Evolutionary conservation across 306 rosid species (phyloP).

Genomic region (Astragalus glycyphyllos): DNA sequence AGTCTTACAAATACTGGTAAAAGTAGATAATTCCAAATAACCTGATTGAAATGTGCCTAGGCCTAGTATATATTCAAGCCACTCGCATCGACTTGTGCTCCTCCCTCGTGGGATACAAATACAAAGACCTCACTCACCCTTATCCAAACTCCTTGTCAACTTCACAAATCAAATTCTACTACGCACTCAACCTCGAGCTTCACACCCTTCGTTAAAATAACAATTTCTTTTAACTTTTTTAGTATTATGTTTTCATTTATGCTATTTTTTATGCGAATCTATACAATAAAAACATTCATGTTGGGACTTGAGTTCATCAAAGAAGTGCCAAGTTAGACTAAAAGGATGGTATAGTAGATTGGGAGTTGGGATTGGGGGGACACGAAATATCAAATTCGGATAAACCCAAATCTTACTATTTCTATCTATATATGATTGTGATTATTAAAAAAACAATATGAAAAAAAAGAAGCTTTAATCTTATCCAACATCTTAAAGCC

Average conservation of each 20-base stretch:
- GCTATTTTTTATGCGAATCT: neutral
- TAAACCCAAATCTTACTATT: slow-evolving; percentile 47
- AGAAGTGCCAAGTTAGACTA: neutral
- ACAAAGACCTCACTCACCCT: slow-evolving; percentile 15
- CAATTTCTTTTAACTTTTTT: neutral
- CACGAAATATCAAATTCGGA: slow-evolving; percentile 40
- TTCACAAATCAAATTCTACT: neutral
- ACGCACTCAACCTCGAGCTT: neutral
- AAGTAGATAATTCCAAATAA: no score
- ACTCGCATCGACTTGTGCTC: neutral
- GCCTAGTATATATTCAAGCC: no score
- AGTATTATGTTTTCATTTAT: neutral
- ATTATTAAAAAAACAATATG: no score
- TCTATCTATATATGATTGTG: neutral
- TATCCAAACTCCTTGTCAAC: slow-evolving; percentile 35
- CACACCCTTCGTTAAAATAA: neutral
- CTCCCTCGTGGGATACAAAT: neutral
- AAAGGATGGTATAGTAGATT: neutral
- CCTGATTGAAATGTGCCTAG: no score
- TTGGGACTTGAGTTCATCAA: neutral
- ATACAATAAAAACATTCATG: neutral
- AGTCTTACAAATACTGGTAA: no score
- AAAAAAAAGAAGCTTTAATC: neutral
- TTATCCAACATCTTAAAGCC: slow-evolving; percentile 41
- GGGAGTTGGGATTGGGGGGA: slow-evolving; percentile 29